These are phyloP conservation scores for Pugionium dolabratum DNA, from an alignment of 345 rosid species.

Conservation along the genomic window DNA sequence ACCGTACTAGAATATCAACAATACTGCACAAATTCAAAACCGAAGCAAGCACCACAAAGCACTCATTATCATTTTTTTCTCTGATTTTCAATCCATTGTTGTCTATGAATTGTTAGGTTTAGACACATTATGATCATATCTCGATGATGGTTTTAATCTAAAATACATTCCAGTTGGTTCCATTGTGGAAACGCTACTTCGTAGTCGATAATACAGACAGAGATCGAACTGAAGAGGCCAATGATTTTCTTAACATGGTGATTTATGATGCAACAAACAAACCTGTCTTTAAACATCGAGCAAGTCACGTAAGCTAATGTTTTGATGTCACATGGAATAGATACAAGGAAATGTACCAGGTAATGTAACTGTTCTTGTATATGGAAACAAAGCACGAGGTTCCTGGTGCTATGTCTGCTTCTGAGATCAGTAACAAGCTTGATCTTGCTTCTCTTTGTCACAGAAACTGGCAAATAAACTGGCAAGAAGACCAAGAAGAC, in stretches of 20 bases:
- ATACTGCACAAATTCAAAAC: too few species aligned
- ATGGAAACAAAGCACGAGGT: conserved; percentile 59
- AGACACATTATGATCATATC: not conserved
- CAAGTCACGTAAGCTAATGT: not conserved
- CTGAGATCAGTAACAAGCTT: conserved; percentile 63
- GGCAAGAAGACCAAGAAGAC: conserved; percentile 20
- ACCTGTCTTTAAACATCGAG: not conserved
- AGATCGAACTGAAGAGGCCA: conserved; percentile 30
- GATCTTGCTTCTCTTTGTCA: conserved; percentile 59
- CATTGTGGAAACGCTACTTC: conserved; percentile 14
- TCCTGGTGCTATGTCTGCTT: conserved; percentile 68
- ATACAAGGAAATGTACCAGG: conserved; percentile 21
- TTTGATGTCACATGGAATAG: conserved; percentile 14
- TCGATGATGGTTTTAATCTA: not conserved
- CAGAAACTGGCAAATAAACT: conserved; percentile 52
- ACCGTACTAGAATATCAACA: too few species aligned
- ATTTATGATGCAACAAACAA: conserved; percentile 31
- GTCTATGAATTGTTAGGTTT: conserved; percentile 7
- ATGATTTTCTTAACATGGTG: conserved; percentile 24
- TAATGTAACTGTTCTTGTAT: conserved; percentile 53
- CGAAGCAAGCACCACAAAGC: not conserved
- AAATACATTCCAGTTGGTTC: not conserved
- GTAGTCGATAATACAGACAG: conserved; percentile 39
- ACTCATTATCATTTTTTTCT: not conserved
- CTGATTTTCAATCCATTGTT: not conserved